These are phyloP conservation scores for Brachypodium distachyon DNA, from an alignment of 202 grass and related monocot species.

Conservation along the genomic window DNA sequence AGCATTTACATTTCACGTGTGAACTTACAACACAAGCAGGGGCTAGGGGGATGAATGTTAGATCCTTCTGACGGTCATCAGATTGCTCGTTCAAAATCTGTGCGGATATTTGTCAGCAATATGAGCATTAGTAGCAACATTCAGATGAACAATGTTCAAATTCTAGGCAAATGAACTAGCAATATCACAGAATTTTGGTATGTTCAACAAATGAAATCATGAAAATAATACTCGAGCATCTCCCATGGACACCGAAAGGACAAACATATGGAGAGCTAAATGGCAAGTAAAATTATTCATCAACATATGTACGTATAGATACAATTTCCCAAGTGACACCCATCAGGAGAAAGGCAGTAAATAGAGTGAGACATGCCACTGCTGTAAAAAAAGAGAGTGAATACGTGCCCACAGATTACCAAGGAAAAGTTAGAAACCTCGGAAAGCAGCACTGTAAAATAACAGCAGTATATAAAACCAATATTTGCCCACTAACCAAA, in stretches of 20 bases:
- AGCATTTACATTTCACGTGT: background rate
- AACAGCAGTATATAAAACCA: background rate
- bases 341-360: background rate
- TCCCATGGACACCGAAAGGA: background rate
- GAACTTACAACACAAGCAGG: slow-evolving; percentile 80
- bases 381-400: too few relatives aligned
- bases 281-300: background rate
- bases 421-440: background rate
- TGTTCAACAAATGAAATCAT: background rate
- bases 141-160: background rate
- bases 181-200: background rate
- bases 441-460: background rate
- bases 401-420: background rate
- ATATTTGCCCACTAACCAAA: background rate
- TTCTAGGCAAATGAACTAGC: background rate
- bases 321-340: background rate
- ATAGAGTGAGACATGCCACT: background rate
- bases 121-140: background rate
- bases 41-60: slow-evolving; percentile 91
- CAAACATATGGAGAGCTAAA: slow-evolving; percentile 2
- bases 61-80: slow-evolving; percentile 76
- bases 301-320: slow-evolving; percentile 11
- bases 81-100: slow-evolving; percentile 93
- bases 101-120: background rate
- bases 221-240: background rate